Base-by-base conservation (phyloP, 225 moss, liverwort and hornwort genomes). In the Pseudisothecium myosuroides region DNA sequence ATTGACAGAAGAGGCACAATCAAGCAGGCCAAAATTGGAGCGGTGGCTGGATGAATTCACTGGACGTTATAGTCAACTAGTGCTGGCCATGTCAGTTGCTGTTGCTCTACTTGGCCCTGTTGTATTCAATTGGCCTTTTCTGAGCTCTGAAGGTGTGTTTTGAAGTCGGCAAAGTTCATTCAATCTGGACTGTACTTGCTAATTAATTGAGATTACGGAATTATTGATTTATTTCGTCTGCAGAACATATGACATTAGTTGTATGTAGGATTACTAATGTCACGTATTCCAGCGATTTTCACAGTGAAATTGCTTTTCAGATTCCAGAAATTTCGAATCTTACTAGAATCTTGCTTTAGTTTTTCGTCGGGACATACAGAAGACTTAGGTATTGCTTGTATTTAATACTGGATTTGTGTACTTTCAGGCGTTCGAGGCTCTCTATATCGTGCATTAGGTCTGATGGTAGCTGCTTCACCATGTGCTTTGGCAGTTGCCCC, bases 381-480 rank as follows among this genome's bases (percentile, higher is more conserved):
- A 43, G 58, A 37, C 54, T 34, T 56, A 14, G 22, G 50, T 71
- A 32, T 85, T 68, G 63, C 69, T 85, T 27, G 22, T 71, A 41
- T 55, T 62, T 9, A 92, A 55, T 58, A 71, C 28, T 82, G 71
- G 41, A 41, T 34, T 88, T 81, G 77, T 91, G 84, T 86, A 84
- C 67, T 87, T 85, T 87, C 98, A 97, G 98, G 98, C 64, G 93
- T 96, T 87, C 96, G 97, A 91, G 99, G 99, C 45, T 99, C 99
- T 82, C 88, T 99, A 22, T 99, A 99, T 86, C 95, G 99, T 93
- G 97, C 95, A 26, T 92, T 99, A 89, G 97, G 97, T 43, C 90
- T 99, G 41, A 97, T 99, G 99, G 99, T 99, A 90, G 96, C 99
- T 91, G 97, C 97, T 90, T 99, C 99, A 67, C 99, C 99, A 37